Evolutionary conservation across 768 basidiomycete species (phyloP).

Genomic region (Leucosporidium yakuticum): DNA sequence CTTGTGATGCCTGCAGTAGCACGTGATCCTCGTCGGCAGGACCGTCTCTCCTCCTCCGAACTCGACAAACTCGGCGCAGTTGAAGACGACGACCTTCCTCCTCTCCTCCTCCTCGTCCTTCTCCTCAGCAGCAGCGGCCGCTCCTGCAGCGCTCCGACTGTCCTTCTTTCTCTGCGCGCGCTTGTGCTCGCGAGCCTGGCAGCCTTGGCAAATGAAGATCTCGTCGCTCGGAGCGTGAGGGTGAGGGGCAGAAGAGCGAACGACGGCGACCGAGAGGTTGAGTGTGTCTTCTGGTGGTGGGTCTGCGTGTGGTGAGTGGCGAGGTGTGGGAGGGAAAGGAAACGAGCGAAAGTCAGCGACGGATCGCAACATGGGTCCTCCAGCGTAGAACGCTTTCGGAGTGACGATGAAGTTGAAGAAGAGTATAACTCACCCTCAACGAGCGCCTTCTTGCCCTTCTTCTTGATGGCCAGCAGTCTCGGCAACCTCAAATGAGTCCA

Average conservation of each 20-base stretch:
- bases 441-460: conserved; percentile 71
- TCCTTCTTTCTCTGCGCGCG: conserved; percentile 84
- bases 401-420: too few relatives aligned
- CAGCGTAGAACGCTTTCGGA: too few relatives aligned
- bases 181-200: conserved; percentile 82
- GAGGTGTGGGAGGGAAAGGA: not conserved
- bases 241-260: conserved; percentile 73
- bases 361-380: too few relatives aligned
- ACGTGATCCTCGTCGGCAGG: conserved; percentile 91
- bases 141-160: conserved; percentile 57
- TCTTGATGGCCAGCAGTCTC: conserved; percentile 74
- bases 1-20: conserved; percentile 96
- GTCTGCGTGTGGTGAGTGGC: not conserved
- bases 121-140: conserved; percentile 51
- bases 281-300: conserved; percentile 62
- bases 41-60: conserved; percentile 79
- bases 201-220: conserved; percentile 79
- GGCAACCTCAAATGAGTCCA: conserved; percentile 85
- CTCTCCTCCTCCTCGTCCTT: conserved; percentile 50
- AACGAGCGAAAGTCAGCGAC: not conserved
- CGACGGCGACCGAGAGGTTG: conserved; percentile 64
- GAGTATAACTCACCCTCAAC: conserved; percentile 52
- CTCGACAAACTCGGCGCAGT: conserved; percentile 81
- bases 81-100: conserved; percentile 78
- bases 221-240: conserved; percentile 43